Percentiles rank a stretch among this genome's conserved stretches.
Evolutionary conservation across 2,329 filamentous ascomycete genomes (phyloP).

Genomic region (Xylaria hypoxylon): DNA sequence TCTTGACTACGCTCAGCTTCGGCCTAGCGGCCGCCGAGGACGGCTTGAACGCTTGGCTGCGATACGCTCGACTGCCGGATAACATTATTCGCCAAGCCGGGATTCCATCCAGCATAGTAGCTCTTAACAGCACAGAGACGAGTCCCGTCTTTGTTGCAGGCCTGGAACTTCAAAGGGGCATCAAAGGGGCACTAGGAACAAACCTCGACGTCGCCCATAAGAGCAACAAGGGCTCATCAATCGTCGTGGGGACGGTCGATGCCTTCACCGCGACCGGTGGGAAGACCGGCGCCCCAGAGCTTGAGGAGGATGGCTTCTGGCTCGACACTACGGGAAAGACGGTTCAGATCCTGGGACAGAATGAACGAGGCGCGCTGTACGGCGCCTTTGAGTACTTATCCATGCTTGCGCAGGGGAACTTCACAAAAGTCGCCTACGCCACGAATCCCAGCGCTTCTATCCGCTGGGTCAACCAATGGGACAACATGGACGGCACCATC

Average conservation of each 20-base stretch:
- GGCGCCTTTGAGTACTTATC: conserved; percentile 77
- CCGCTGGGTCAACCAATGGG: conserved; percentile 80
- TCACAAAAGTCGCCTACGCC: conserved; percentile 63
- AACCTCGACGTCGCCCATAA: conserved; percentile 51
- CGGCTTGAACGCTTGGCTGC: conserved; percentile 72
- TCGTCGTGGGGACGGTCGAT: conserved; percentile 63
- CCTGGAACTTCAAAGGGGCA: conserved; percentile 67
- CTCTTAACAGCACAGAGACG: conserved; percentile 63
- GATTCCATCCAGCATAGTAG: conserved; percentile 62
- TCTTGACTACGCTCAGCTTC: conserved; percentile 45
- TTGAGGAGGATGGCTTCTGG: conserved; percentile 71
- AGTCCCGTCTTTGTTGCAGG: conserved; percentile 71
- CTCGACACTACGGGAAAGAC: conserved; percentile 60
- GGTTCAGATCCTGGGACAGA: conserved; percentile 71
- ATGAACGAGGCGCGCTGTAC: conserved; percentile 75
- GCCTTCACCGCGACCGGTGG: conserved; percentile 56
- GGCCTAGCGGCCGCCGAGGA: conserved; percentile 65
- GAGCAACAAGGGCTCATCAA: conserved; percentile 46
- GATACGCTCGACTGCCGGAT: conserved; percentile 66
- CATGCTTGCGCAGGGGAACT: conserved; percentile 58
- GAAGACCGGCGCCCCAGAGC: conserved; percentile 51
- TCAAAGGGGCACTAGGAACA: conserved; percentile 68
- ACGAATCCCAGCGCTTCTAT: conserved; percentile 64
- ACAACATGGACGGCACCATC: conserved; percentile 75
- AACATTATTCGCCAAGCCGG: conserved; percentile 52